phyloP scores from a whole-genome alignment of 768 basidiomycete genomes.

The Sistotremastrum suecicum region DNA sequence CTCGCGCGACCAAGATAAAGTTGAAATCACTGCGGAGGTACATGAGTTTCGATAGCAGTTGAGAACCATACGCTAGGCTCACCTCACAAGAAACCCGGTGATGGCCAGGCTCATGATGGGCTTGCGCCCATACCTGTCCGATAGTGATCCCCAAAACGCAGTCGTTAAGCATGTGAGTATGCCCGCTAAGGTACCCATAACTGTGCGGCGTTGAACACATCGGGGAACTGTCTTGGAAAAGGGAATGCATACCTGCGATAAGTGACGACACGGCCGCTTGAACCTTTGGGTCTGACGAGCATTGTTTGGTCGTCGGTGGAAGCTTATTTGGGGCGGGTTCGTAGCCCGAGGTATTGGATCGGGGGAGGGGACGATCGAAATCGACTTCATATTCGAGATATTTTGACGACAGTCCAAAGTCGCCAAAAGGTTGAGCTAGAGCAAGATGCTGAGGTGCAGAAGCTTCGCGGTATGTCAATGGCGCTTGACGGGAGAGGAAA shows the following conservation, averaged over 20 bases:
- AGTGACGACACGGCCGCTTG: conserved; percentile 59
- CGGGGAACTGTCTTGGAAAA: no score
- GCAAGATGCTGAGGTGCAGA: no score
- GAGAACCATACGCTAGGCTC: conserved; percentile 4
- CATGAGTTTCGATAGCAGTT: background rate
- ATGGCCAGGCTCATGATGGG: conserved; percentile 46
- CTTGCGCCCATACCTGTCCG: conserved; percentile 66
- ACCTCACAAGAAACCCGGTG: conserved; percentile 41
- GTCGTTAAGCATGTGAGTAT: conserved; percentile 65
- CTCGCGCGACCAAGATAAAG: conserved; percentile 51
- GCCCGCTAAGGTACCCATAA: conserved; percentile 51
- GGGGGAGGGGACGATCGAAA: background rate
- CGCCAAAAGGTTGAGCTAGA: no score
- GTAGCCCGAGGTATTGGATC: background rate
- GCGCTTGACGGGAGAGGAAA: no score
- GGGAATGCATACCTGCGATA: conserved; percentile 33
- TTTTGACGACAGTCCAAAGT: no score
- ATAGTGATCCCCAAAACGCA: conserved; percentile 70
- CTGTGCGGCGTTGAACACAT: conserved; percentile 18
- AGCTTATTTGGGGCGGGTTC: background rate
- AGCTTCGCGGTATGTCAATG: no score
- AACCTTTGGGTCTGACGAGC: conserved; percentile 57
- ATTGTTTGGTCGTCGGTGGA: conserved; percentile 18
- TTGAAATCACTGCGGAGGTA: conserved; percentile 34
- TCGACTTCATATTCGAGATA: no score